Evolutionary conservation across 352 stramenopile species (phyloP).

Genomic region (Phytophthora europaea): DNA sequence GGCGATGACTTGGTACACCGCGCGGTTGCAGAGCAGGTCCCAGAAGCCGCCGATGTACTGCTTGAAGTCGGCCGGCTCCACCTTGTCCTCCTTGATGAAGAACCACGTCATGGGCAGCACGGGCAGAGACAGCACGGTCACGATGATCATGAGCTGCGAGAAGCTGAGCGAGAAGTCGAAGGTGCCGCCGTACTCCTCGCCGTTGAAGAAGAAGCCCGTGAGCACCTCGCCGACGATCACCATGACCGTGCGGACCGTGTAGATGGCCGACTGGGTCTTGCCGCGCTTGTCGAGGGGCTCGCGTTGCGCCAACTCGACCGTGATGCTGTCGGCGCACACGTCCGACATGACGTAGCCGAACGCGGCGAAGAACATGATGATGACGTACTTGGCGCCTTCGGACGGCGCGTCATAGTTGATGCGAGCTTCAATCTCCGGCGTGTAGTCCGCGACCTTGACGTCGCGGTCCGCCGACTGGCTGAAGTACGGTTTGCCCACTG

Average conservation of each 20-base stretch:
- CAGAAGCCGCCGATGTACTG: conserved; percentile 47
- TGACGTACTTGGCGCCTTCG: conserved; percentile 41
- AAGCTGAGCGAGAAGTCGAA: conserved; percentile 54
- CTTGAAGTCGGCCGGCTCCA: conserved; percentile 20
- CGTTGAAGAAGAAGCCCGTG: conserved; percentile 57
- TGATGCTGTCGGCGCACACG: conserved; percentile 62
- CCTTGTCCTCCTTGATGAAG: conserved; percentile 54
- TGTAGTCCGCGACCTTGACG: conserved; percentile 29
- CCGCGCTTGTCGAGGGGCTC: conserved; percentile 42
- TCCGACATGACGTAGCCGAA: conserved; percentile 72
- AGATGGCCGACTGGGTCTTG: conserved; percentile 51
- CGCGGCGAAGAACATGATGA: conserved; percentile 60
- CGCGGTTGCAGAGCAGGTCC: conserved; percentile 40
- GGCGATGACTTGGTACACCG: conserved; percentile 52
- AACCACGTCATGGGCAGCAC: conserved; percentile 47
- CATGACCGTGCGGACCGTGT: conserved; percentile 41
- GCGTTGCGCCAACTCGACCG: conserved; percentile 50
- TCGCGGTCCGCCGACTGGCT: no score
- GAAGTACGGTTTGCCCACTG: conserved; percentile 48
- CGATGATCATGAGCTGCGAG: conserved; percentile 44
- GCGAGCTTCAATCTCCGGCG: conserved; percentile 22
- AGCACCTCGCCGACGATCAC: conserved; percentile 40
- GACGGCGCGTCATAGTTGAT: conserved; percentile 35
- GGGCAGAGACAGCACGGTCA: conserved; percentile 24
- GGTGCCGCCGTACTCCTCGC: conserved; percentile 50